Base-by-base conservation (phyloP, 2,329 filamentous ascomycete species). In the Exophiala calicioides region DNA sequence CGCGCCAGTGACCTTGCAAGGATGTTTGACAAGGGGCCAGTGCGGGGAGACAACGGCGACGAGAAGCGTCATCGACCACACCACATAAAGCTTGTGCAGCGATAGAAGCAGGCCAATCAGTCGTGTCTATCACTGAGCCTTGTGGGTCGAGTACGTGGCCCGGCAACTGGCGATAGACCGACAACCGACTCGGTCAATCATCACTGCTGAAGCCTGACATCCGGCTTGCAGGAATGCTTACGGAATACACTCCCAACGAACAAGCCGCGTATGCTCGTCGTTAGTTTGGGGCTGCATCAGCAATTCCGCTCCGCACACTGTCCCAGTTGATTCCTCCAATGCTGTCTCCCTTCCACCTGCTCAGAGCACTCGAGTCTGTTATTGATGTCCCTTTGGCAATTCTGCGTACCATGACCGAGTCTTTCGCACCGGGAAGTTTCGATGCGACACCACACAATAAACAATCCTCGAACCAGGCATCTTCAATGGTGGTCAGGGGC, bases 361-460 rank as follows among this genome's bases (percentile, higher is more conserved):
- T 64, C 23, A 73, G 53, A 3, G 65, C 63, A 49, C 67, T 53
- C 15, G 63, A 64, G 1, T 59, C 49, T 2, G 61, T 61, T 12
- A 66, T 56, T 19, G 62, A 62, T 26, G 74, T 80, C 9, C 86
- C 85, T 8, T 77, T 83, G 1, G 84, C 82, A 52, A 93, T 81
- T 52, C 77, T 80, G 57, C 86, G 80, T 76, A 90, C 85, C 57
- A 89, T 74, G 1, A 90, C 72, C 0, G 85, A 87, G 58, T 91
- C 88, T 61, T 80, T 84, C 3, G 85, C 82, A 18, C 79, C 80
- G 53, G 78, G 80, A 5, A 85, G 68, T 31, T 72, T 76, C 59
- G 80, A 81, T 2, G 85, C 86, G 33, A 81, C 80, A 8, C 85
- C 84, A 3, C 73, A 70, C 0, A 80, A 73, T 27, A 94, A 69